Percentiles rank a stretch among this genome's conserved stretches.
These are phyloP conservation scores for Fraxinus sp. DNA, from an alignment of 305 asterid species.

Conservation along the genomic window DNA sequence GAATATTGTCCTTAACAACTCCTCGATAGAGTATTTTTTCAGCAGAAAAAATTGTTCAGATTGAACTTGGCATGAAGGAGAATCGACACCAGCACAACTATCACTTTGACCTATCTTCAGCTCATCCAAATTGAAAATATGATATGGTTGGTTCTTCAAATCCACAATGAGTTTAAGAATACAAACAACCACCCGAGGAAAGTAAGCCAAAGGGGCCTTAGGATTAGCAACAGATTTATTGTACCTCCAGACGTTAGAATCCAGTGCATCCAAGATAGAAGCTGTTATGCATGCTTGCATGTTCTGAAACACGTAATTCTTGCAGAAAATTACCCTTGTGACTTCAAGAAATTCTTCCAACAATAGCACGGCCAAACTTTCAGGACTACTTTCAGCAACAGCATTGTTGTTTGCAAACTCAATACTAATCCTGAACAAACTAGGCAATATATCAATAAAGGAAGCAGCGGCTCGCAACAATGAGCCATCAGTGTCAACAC, in stretches of 20 bases:
- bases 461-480: conserved; percentile 72
- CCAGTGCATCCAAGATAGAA: conserved; percentile 60
- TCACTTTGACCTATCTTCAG: conserved; percentile 30
- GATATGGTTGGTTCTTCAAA: conserved; percentile 54
- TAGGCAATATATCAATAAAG: conserved; percentile 56
- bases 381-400: conserved; percentile 64
- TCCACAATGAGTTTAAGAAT: conserved; percentile 67
- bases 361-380: conserved; percentile 63
- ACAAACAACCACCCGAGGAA: conserved; percentile 70
- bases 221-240: conserved; percentile 46
- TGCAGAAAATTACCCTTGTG: conserved; percentile 54
- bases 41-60: conserved; percentile 43
- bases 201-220: conserved; percentile 76
- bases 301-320: conserved; percentile 57
- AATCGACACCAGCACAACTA: conserved; percentile 32
- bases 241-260: conserved; percentile 62
- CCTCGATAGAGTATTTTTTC: conserved; percentile 64
- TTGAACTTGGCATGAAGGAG: conserved; percentile 53
- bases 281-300: conserved; percentile 69
- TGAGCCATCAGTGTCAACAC: conserved; percentile 49
- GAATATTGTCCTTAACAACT: conserved; percentile 63
- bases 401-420: conserved; percentile 60
- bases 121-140: conserved; percentile 50
- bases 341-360: conserved; percentile 83
- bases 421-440: conserved; percentile 55